A percentile compares a stretch with the other conserved stretches of the same genome.
Evolutionary conservation across 176 grass and related monocot species (phyloP).

Genomic region (Triticum timopheevii): DNA sequence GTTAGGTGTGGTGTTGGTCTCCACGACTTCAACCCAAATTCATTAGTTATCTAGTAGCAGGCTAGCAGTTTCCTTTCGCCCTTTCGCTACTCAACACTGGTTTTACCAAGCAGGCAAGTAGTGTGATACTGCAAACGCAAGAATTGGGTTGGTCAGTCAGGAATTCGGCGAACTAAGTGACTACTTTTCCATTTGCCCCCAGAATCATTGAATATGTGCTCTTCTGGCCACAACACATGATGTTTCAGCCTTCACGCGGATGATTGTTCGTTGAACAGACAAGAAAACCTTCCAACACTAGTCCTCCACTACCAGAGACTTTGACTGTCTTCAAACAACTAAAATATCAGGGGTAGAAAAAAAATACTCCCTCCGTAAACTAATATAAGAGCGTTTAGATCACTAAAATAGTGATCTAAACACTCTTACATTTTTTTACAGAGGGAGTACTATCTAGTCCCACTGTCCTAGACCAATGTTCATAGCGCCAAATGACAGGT

Average conservation of each 20-base stretch:
- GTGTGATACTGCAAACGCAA: background rate
- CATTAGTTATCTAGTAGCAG: background rate
- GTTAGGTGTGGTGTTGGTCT: constrained; percentile 42
- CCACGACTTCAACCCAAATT: constrained; percentile 36
- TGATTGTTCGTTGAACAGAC: background rate
- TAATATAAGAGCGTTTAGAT: no score
- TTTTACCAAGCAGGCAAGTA: background rate
- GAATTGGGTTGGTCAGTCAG: background rate
- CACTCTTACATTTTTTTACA: no score
- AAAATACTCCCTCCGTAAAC: background rate
- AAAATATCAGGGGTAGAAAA: background rate
- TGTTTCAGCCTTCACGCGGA: constrained; percentile 3
- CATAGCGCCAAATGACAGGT: constrained; percentile 18
- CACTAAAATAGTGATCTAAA: no score
- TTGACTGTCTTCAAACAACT: constrained; percentile 19
- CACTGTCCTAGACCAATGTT: constrained; percentile 17
- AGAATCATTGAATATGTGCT: background rate
- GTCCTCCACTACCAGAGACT: constrained; percentile 16
- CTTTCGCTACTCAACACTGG: constrained; percentile 5
- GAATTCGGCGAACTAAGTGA: background rate
- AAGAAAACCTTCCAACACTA: constrained; percentile 18
- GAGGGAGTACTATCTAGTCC: background rate
- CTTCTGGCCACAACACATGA: background rate
- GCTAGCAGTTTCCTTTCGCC: background rate
- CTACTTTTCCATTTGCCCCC: background rate